Evolutionary conservation across 2,329 filamentous ascomycete genomes (phyloP).

Genomic region (Pseudofabraea citricarpa): DNA sequence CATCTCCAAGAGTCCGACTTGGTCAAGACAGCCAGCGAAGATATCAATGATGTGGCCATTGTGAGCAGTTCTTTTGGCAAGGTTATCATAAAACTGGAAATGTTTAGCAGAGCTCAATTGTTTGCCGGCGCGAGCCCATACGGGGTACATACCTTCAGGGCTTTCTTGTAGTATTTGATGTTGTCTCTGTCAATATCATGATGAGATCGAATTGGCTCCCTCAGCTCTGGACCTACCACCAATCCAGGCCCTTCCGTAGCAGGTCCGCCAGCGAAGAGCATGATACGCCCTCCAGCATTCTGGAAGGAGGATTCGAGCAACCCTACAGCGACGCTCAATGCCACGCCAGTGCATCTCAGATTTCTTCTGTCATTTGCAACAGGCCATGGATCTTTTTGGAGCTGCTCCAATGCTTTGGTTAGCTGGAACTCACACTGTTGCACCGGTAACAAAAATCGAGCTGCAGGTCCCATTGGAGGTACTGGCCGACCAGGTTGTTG

Average conservation of each 20-base stretch:
- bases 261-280: slow-evolving; percentile 93
- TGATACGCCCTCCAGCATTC: slow-evolving; percentile 90
- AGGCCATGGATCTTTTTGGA: slow-evolving; percentile 97
- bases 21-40: slow-evolving; percentile 94
- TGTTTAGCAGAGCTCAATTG: background rate
- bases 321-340: slow-evolving; percentile 90
- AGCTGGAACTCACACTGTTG: slow-evolving; percentile 96
- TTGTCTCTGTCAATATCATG: slow-evolving; percentile 99
- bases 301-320: slow-evolving; percentile 92
- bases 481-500: slow-evolving; percentile 71
- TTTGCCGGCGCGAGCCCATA: background rate
- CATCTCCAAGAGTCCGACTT: slow-evolving; percentile 97
- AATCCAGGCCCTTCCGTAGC: slow-evolving; percentile 95
- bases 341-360: slow-evolving; percentile 89
- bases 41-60: slow-evolving; percentile 98
- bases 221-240: slow-evolving; percentile 91
- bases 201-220: slow-evolving; percentile 95
- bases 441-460: slow-evolving; percentile 88
- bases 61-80: slow-evolving; percentile 90
- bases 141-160: slow-evolving; percentile 67
- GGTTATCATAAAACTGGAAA: slow-evolving; percentile 79
- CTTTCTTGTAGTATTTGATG: slow-evolving; percentile 99
- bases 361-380: slow-evolving; percentile 89
- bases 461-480: slow-evolving; percentile 72
- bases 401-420: slow-evolving; percentile 88